These are phyloP conservation scores for Hypericum androsaemum DNA, from an alignment of 345 rosid genomes.

Conservation along the genomic window DNA sequence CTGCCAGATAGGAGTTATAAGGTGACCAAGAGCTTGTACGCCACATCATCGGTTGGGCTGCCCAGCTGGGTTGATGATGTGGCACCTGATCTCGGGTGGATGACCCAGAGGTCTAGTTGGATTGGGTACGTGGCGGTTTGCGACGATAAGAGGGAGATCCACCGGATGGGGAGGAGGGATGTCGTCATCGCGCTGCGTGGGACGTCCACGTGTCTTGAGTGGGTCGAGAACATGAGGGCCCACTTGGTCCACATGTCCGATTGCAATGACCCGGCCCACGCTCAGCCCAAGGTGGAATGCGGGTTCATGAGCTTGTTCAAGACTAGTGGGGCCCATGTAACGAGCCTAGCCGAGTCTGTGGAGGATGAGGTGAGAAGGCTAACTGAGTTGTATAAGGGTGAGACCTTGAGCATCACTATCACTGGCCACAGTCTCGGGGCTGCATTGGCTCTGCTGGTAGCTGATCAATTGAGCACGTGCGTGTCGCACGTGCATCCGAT, in stretches of 20 bases:
- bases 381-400: slow-evolving; percentile 17
- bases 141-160: slow-evolving; percentile 59
- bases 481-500: slow-evolving; percentile 14
- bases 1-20: slow-evolving; percentile 54
- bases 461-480: slow-evolving; percentile 16
- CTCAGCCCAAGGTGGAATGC: slow-evolving; percentile 15
- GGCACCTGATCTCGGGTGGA: slow-evolving; percentile 37
- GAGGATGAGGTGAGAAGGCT: slow-evolving; percentile 17
- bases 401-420: slow-evolving; percentile 21
- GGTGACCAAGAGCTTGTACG: slow-evolving; percentile 50
- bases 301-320: slow-evolving; percentile 24
- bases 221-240: slow-evolving; percentile 60
- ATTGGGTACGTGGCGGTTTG: slow-evolving; percentile 94
- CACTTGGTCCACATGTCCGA: slow-evolving; percentile 14
- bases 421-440: slow-evolving; percentile 30
- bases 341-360: slow-evolving; percentile 15
- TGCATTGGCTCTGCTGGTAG: slow-evolving; percentile 17
- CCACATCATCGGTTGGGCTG: slow-evolving; percentile 60
- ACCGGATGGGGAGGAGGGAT: slow-evolving; percentile 79
- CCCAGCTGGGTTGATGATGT: slow-evolving; percentile 67
- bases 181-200: slow-evolving; percentile 75
- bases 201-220: slow-evolving; percentile 84
- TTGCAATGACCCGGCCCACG: not conserved
- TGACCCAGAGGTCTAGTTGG: slow-evolving; percentile 72
- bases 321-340: slow-evolving; percentile 19